A percentile compares a stretch with the other conserved stretches of the same genome.
phyloP scores from a whole-genome alignment of 2,329 filamentous ascomycete species.

The Lecanosticta acicola region DNA sequence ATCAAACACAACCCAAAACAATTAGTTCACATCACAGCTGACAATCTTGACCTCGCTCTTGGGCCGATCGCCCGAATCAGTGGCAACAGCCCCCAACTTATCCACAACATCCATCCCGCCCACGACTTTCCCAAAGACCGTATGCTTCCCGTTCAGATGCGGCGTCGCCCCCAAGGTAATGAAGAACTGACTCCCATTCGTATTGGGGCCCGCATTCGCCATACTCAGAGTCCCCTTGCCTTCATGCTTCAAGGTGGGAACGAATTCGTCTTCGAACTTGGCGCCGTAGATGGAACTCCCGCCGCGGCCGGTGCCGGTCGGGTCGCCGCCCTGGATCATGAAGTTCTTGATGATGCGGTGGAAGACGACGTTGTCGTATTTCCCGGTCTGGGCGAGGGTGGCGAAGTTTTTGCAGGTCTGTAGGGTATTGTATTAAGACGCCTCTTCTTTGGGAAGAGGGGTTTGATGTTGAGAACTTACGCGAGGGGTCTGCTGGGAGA shows the following conservation, averaged over 20 bases:
- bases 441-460: too few species aligned
- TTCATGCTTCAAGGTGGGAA: constrained; percentile 67
- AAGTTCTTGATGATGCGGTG: constrained; percentile 67
- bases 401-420: constrained; percentile 35
- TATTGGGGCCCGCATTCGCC: constrained; percentile 89
- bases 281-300: constrained; percentile 75
- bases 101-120: constrained; percentile 84
- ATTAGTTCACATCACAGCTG: constrained; percentile 23
- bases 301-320: constrained; percentile 48
- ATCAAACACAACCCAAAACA: too few species aligned
- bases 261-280: constrained; percentile 89
- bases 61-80: constrained; percentile 71
- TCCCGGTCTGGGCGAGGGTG: constrained; percentile 24
- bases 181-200: constrained; percentile 96
- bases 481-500: constrained; percentile 29
- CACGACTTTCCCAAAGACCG: constrained; percentile 86
- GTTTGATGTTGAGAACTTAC: too few species aligned
- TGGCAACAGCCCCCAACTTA: constrained; percentile 85
- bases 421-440: too few species aligned
- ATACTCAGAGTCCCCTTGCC: constrained; percentile 78
- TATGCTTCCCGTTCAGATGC: constrained; percentile 79
- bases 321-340: constrained; percentile 72
- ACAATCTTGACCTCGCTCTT: constrained; percentile 72
- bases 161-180: constrained; percentile 64
- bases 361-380: constrained; percentile 35